These are phyloP conservation scores for Aspergillus homomorphus DNA, from an alignment of 495 filamentous ascomycete genomes.

Conservation along the genomic window DNA sequence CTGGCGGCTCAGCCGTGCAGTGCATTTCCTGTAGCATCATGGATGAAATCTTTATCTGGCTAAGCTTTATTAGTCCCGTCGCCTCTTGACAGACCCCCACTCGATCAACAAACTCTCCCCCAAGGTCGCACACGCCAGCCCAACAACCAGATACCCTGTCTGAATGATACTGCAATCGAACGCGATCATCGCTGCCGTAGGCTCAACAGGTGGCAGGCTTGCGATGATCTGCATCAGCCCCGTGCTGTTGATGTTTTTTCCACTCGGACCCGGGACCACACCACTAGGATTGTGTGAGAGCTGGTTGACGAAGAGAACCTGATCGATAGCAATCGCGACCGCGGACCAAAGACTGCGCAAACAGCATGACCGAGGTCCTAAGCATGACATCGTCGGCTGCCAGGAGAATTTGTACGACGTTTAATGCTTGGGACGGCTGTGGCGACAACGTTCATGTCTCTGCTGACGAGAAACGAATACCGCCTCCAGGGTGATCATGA, in stretches of 20 bases:
- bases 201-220: constrained; percentile 38
- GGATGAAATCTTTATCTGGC: too few relatives aligned
- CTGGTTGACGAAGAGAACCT: constrained; percentile 50
- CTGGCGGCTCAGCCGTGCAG: too few relatives aligned
- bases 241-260: constrained; percentile 40
- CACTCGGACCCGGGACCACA: constrained; percentile 36
- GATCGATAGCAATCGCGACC: constrained; percentile 53
- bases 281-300: constrained; percentile 38
- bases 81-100: constrained; percentile 55
- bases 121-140: constrained; percentile 45
- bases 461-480: neutral
- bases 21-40: too few relatives aligned
- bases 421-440: neutral
- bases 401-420: constrained; percentile 51
- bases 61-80: constrained; percentile 1
- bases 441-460: neutral
- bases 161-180: constrained; percentile 32
- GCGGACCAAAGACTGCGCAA: constrained; percentile 59
- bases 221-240: constrained; percentile 30
- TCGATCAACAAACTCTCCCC: constrained; percentile 53
- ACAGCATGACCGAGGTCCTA: constrained; percentile 58
- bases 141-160: constrained; percentile 24
- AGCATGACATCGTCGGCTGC: constrained; percentile 49
- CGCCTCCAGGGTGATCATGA: neutral
- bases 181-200: constrained; percentile 41